These are phyloP conservation scores for Diplogelasinospora grovesii DNA, from an alignment of 495 filamentous ascomycete genomes.

Conservation along the genomic window DNA sequence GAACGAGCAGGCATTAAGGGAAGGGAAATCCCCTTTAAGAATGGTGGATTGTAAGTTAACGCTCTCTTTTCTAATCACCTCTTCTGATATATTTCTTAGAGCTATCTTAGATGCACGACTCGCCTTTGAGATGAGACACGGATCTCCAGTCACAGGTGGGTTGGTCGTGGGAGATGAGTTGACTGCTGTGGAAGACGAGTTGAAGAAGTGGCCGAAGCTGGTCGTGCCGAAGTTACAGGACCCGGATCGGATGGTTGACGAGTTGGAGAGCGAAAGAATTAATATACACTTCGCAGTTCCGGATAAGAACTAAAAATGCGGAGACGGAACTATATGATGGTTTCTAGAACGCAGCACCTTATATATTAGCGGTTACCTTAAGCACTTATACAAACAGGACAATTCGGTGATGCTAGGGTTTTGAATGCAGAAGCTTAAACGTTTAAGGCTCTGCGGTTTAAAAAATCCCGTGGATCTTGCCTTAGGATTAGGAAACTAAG, in stretches of 20 bases:
- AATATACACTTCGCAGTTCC: background rate
- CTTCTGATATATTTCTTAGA: conserved; percentile 3
- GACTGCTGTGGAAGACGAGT: background rate
- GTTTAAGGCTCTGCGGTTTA: background rate
- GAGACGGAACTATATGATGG: background rate
- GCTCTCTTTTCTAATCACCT: conserved; percentile 1
- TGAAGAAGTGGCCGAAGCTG: background rate
- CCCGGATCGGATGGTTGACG: background rate
- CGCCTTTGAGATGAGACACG: background rate
- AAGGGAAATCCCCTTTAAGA: background rate
- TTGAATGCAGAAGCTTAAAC: background rate
- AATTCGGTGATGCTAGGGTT: no score
- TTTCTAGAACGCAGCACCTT: background rate
- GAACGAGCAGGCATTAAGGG: conserved; percentile 1
- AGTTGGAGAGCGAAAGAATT: conserved; percentile 3
- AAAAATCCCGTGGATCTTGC: no score
- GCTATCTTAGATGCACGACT: conserved; percentile 2
- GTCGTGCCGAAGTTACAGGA: conserved; percentile 1
- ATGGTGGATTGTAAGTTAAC: conserved; percentile 1
- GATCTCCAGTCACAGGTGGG: conserved; percentile 1
- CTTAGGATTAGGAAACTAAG: no score
- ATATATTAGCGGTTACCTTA: no score
- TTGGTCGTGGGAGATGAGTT: conserved; percentile 1
- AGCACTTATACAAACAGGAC: no score
- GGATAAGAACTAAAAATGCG: conserved; percentile 1